Conservation (phyloP, 164 flowering plant genomes). For the Brasenia schreberi region DNA sequence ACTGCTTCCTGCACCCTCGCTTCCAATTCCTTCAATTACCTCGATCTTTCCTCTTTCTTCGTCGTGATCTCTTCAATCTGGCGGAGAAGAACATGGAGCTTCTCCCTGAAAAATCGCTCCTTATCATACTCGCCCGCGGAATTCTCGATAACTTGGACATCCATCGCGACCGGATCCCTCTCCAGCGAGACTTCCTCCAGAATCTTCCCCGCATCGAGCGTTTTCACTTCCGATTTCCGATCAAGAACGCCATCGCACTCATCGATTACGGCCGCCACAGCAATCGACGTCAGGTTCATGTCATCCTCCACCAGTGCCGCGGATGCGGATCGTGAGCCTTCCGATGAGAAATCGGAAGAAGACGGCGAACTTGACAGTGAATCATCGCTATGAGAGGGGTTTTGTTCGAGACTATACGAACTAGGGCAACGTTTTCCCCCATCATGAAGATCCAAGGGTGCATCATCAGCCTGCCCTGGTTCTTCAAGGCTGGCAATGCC, state of each 20-base stretch:
- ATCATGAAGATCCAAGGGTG: too few relatives aligned
- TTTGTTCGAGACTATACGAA: too few relatives aligned
- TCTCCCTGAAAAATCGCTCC: background rate
- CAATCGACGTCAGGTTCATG: too few relatives aligned
- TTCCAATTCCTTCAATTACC: background rate
- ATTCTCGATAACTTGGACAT: background rate
- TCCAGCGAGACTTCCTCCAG: background rate
- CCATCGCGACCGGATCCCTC: background rate
- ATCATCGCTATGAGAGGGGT: too few relatives aligned
- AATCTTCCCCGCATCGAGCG: background rate
- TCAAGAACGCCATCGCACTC: background rate
- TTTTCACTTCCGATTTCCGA: background rate
- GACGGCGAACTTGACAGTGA: background rate
- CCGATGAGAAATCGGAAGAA: background rate
- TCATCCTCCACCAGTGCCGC: background rate
- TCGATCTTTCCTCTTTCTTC: background rate
- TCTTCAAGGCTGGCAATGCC: too few relatives aligned
- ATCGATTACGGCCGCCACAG: background rate
- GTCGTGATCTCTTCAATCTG: background rate
- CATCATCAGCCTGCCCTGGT: too few relatives aligned
- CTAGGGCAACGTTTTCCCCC: too few relatives aligned
- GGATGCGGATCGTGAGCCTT: background rate
- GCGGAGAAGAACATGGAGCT: background rate
- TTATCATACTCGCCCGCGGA: background rate
- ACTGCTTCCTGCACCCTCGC: conserved; percentile 5